These are phyloP conservation scores for Xylaria longipes DNA, from an alignment of 495 filamentous ascomycete genomes.

Conservation along the genomic window DNA sequence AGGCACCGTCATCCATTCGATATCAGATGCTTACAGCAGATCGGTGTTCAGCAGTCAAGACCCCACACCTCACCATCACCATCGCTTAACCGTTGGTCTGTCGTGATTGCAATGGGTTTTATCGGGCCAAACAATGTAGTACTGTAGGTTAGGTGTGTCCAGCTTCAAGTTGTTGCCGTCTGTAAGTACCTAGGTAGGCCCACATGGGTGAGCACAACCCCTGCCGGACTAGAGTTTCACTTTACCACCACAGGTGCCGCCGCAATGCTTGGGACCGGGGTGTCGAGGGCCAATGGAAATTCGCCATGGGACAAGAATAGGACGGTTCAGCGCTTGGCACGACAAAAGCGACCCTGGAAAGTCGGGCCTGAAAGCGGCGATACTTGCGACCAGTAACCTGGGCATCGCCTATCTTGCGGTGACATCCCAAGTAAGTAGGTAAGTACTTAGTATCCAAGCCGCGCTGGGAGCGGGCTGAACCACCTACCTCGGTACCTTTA, in stretches of 20 bases:
- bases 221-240: constrained; percentile 20
- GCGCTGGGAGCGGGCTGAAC: constrained; percentile 2
- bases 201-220: constrained; percentile 12
- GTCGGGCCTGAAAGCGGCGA: constrained; percentile 17
- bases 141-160: neutral
- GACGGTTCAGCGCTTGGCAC: constrained; percentile 15
- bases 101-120: neutral
- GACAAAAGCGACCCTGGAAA: constrained; percentile 22
- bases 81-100: neutral
- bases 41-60: neutral
- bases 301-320: constrained; percentile 14
- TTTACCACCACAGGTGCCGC: constrained; percentile 19
- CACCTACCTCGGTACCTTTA: neutral
- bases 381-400: constrained; percentile 1
- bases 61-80: neutral
- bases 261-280: constrained; percentile 18
- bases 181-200: neutral
- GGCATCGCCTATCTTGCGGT: constrained; percentile 8
- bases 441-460: constrained; percentile 2
- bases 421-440: neutral
- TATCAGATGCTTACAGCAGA: neutral
- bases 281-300: constrained; percentile 19
- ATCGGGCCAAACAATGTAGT: neutral
- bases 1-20: neutral
- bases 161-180: neutral